A percentile compares a stretch with the other conserved stretches of the same genome.
Conservation (phyloP, 805 yeast species). For the Kazachstania bromeliacearum region DNA sequence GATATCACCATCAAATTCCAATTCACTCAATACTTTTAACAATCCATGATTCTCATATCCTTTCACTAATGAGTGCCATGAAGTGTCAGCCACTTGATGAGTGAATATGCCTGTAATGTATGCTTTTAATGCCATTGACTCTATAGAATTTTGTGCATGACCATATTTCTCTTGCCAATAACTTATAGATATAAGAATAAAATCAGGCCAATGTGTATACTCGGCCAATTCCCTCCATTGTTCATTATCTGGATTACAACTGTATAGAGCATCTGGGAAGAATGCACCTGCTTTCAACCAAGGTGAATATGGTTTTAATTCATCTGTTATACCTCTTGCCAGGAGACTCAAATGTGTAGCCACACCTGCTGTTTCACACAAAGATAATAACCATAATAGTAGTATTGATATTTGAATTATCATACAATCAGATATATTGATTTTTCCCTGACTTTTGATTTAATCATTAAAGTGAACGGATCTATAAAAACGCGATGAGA, state of each 20-base stretch:
- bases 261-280: slow-evolving; percentile 61
- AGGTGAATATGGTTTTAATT: slow-evolving; percentile 23
- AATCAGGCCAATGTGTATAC: slow-evolving; percentile 64
- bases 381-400: neutral
- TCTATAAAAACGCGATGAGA: too few species aligned
- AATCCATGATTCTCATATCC: slow-evolving; percentile 34
- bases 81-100: slow-evolving; percentile 55
- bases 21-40: slow-evolving; percentile 38
- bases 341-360: slow-evolving; percentile 15
- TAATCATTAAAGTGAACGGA: too few species aligned
- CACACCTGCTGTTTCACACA: slow-evolving; percentile 15
- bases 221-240: slow-evolving; percentile 40
- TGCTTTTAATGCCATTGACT: slow-evolving; percentile 35
- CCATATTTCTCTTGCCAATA: slow-evolving; percentile 32
- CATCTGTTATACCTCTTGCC: slow-evolving; percentile 24
- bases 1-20: slow-evolving; percentile 46
- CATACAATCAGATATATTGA: too few species aligned
- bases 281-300: slow-evolving; percentile 51
- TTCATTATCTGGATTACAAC: slow-evolving; percentile 42
- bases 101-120: slow-evolving; percentile 50
- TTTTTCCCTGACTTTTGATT: too few species aligned
- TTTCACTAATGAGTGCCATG: slow-evolving; percentile 57
- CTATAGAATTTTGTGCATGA: slow-evolving; percentile 7
- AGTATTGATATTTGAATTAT: too few species aligned
- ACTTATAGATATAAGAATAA: slow-evolving; percentile 38